These are phyloP conservation scores for Lonicera japonica DNA, from an alignment of 129 eudicot species.

Conservation along the genomic window DNA sequence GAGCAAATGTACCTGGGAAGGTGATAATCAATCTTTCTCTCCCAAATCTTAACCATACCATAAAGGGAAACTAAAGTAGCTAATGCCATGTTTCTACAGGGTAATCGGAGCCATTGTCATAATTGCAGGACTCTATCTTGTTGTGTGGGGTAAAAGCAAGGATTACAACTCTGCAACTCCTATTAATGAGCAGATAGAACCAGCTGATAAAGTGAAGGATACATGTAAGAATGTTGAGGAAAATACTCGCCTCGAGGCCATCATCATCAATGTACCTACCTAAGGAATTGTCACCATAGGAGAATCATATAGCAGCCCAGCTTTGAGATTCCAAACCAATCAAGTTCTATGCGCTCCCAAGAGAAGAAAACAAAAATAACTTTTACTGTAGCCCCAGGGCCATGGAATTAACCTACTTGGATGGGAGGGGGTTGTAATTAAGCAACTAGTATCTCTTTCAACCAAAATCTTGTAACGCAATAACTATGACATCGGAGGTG, in stretches of 20 bases:
- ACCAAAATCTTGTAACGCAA: background rate
- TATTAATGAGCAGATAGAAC: conserved; percentile 30
- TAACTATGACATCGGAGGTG: background rate
- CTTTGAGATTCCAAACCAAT: conserved; percentile 4
- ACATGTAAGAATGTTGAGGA: conserved; percentile 14
- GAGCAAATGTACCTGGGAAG: conserved; percentile 67
- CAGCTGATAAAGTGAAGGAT: conserved; percentile 20
- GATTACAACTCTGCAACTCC: conserved; percentile 41
- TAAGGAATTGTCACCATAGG: conserved; percentile 26
- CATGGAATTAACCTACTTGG: no score
- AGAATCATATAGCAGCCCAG: conserved; percentile 15
- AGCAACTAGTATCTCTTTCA: background rate
- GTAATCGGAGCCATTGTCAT: conserved; percentile 75
- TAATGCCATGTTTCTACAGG: conserved; percentile 37
- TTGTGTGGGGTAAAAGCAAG: conserved; percentile 93
- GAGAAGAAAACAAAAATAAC: conserved; percentile 12
- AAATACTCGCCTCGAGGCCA: conserved; percentile 25
- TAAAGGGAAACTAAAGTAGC: background rate
- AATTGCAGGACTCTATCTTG: conserved; percentile 75
- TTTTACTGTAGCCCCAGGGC: background rate
- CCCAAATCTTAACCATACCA: background rate
- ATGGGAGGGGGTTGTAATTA: no score
- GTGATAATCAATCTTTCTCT: conserved; percentile 28
- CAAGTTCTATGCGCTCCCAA: conserved; percentile 7
- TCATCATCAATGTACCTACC: conserved; percentile 24